Evolutionary conservation across 1,284 basidiomycete genomes (phyloP), one percentile per base, ranked within the genome.

Genomic region (Naganishia albida): DNA sequence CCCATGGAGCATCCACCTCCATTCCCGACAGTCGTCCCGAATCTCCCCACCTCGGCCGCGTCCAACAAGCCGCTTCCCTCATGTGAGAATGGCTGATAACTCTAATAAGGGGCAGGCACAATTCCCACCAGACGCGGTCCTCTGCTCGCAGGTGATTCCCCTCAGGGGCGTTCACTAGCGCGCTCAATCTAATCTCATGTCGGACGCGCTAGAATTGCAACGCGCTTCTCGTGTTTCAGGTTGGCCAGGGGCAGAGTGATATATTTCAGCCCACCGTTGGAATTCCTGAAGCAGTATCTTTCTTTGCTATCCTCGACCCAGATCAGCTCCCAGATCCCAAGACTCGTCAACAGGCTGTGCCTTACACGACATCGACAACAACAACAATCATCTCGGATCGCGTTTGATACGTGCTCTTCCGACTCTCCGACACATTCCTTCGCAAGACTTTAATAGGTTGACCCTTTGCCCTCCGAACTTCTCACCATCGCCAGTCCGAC

Each of bases 381-480:
- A 56, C 42, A 42, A 26, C n/a, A n/a, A n/a, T n/a, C n/a, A n/a
- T 23, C 30, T 8, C 2, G 12, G 15, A 28, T 10, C 40, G 48
- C 56, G 56, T 59, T 59, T 59, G 56, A 59, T 23, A 59, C 56
- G 56, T 59, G 34, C 34, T 38, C n/a, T n/a, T n/a, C n/a, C n/a
- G n/a, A n/a, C n/a, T n/a, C 44, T 18, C 15, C 12, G 20, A 54
- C 18, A 60, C 34, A 23, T 18, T 40, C 46, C 7, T 40, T 50
- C 23, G n/a, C n/a, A 34, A 34, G 34, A 34, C 34, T 34, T n/a
- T 10, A 34, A 34, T 6, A 26, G 12, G 23, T 42, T 23, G 39
- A 42, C 4, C 53, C 39, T 10, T 15, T n/a, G n/a, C 15, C 13
- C 46, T n/a, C 26, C 42, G 42, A 46, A 18, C 13, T 3, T 38